phyloP scores from a whole-genome alignment of 768 basidiomycete species.

The Trametes meyenii region DNA sequence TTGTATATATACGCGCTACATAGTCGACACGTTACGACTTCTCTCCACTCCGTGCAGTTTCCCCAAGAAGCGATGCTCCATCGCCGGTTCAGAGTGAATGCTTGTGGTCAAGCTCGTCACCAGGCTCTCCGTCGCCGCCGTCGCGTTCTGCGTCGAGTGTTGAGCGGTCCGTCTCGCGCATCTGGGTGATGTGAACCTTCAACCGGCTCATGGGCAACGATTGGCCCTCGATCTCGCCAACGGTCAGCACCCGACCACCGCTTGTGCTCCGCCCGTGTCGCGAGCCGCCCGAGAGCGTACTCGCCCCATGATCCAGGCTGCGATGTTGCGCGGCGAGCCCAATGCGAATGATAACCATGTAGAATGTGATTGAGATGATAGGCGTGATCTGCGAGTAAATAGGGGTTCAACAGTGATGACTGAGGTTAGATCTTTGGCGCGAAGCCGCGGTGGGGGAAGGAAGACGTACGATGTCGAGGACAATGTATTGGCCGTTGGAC shows the following conservation, averaged over 20 bases:
- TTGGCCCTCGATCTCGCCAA: constrained; percentile 12
- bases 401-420: background rate
- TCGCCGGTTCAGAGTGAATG: background rate
- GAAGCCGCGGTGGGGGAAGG: background rate
- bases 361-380: constrained; percentile 32
- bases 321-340: constrained; percentile 14
- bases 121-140: background rate
- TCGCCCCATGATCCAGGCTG: background rate
- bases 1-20: constrained; percentile 21
- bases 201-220: constrained; percentile 7
- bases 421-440: no score
- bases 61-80: background rate
- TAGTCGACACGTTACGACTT: constrained; percentile 9
- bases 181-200: constrained; percentile 16
- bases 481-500: constrained; percentile 25
- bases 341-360: constrained; percentile 31
- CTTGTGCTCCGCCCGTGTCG: background rate
- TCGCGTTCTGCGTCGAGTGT: background rate
- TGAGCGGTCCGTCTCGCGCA: constrained; percentile 12
- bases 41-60: background rate
- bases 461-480: constrained; percentile 29
- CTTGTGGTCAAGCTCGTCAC: constrained; percentile 5
- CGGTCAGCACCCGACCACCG: constrained; percentile 1
- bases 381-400: constrained; percentile 23
- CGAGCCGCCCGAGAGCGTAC: background rate